These are phyloP conservation scores for Fusarium irregulare DNA, from an alignment of 2,329 filamentous ascomycete genomes.

Conservation along the genomic window DNA sequence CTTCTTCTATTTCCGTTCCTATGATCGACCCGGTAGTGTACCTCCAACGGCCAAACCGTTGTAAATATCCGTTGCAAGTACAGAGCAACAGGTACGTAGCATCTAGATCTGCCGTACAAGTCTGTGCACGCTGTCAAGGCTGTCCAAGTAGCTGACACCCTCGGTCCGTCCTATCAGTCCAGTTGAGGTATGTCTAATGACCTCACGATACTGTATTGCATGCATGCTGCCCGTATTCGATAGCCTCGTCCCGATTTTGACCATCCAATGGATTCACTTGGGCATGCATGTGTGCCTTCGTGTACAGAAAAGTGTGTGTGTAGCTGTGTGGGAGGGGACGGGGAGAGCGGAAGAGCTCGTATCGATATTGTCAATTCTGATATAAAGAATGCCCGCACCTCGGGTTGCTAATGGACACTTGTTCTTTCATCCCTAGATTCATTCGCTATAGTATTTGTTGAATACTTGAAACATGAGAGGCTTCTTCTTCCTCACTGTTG, in stretches of 20 bases:
- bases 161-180: not conserved
- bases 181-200: not conserved
- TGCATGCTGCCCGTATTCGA: conserved; percentile 13
- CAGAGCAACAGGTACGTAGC: not conserved
- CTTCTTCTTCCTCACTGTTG: conserved; percentile 25
- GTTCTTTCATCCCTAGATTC: not conserved
- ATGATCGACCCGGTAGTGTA: not conserved
- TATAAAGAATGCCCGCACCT: not conserved
- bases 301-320: not conserved
- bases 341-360: not conserved
- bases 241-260: not conserved
- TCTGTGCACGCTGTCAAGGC: not conserved
- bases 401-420: not conserved
- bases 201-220: conserved; percentile 20
- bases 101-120: not conserved
- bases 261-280: not conserved
- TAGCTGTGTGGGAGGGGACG: not conserved
- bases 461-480: conserved; percentile 22
- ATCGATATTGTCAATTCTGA: too few species aligned
- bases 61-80: not conserved
- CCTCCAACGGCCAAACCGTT: not conserved
- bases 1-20: not conserved
- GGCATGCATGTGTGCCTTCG: not conserved
- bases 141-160: not conserved
- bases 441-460: conserved; percentile 18